Evolutionary conservation across 129 eudicot genomes (phyloP).

Genomic region (Flaveria brownii): DNA sequence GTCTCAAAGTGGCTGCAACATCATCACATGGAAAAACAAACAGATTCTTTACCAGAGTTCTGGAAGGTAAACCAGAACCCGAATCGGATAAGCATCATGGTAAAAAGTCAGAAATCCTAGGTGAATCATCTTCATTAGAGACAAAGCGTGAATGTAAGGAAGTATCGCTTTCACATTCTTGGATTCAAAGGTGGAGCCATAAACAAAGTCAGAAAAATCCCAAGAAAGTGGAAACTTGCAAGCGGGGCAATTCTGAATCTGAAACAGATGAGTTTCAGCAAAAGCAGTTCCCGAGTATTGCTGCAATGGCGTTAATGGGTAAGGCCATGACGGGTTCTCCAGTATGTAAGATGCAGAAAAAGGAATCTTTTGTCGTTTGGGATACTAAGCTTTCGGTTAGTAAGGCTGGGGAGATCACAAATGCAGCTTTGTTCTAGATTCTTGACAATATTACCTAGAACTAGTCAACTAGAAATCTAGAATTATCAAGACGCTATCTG

Average conservation of each 20-base stretch:
- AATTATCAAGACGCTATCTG: neutral
- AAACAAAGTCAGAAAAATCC: conserved; percentile 39
- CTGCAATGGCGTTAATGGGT: conserved; percentile 92
- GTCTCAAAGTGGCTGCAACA: conserved; percentile 61
- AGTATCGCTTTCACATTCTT: conserved; percentile 45
- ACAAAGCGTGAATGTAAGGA: conserved; percentile 20
- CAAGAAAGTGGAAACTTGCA: conserved; percentile 44
- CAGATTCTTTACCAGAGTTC: conserved; percentile 15
- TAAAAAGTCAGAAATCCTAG: conserved; percentile 29
- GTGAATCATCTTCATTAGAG: conserved; percentile 23
- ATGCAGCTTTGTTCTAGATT: conserved; percentile 26
- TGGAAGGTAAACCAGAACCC: conserved; percentile 21
- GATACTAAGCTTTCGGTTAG: conserved; percentile 42
- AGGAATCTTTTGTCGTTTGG: conserved; percentile 74
- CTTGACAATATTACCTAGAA: neutral
- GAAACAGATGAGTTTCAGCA: conserved; percentile 39
- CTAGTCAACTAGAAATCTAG: neutral
- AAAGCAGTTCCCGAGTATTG: conserved; percentile 85
- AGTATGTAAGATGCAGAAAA: conserved; percentile 57
- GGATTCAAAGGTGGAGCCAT: conserved; percentile 79
- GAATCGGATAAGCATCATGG: conserved; percentile 22
- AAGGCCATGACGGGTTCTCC: conserved; percentile 71
- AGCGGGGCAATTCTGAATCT: conserved; percentile 31
- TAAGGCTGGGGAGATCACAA: neutral
- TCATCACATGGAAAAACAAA: conserved; percentile 39